Evolutionary conservation across 495 filamentous ascomycete genomes (phyloP).

Genomic region (Podospora pseudoanserina): DNA sequence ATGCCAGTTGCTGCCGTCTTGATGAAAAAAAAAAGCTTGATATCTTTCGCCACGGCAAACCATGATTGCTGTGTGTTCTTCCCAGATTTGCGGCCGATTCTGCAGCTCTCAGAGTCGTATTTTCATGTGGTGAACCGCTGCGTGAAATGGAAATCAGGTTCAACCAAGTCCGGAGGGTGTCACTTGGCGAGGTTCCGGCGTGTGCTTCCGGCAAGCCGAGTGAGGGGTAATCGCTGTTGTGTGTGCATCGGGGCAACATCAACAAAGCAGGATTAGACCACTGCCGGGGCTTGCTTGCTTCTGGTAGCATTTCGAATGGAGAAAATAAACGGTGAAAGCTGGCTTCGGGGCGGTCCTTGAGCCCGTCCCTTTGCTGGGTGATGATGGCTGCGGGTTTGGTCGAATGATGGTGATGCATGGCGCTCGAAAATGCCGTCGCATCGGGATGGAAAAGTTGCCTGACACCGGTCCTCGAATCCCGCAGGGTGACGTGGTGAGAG

Average conservation of each 20-base stretch:
- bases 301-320: not conserved
- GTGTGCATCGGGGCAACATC: not conserved
- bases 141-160: not conserved
- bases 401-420: not conserved
- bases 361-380: not conserved
- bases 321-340: not conserved
- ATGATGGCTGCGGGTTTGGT: no score
- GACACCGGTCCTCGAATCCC: no score
- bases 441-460: not conserved
- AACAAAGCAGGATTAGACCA: not conserved
- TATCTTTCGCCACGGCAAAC: not conserved
- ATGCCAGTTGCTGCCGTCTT: not conserved
- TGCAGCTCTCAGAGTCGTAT: not conserved
- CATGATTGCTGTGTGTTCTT: not conserved
- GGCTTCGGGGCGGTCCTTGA: not conserved
- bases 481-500: not conserved
- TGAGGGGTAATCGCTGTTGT: not conserved
- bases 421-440: not conserved
- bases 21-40: not conserved
- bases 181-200: not conserved
- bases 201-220: not conserved
- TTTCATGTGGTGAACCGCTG: not conserved
- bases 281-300: not conserved
- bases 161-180: not conserved
- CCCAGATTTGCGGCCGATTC: not conserved